These are phyloP conservation scores for Dothideomycetes sp. DNA, from an alignment of 2,329 filamentous ascomycete genomes.

Conservation along the genomic window DNA sequence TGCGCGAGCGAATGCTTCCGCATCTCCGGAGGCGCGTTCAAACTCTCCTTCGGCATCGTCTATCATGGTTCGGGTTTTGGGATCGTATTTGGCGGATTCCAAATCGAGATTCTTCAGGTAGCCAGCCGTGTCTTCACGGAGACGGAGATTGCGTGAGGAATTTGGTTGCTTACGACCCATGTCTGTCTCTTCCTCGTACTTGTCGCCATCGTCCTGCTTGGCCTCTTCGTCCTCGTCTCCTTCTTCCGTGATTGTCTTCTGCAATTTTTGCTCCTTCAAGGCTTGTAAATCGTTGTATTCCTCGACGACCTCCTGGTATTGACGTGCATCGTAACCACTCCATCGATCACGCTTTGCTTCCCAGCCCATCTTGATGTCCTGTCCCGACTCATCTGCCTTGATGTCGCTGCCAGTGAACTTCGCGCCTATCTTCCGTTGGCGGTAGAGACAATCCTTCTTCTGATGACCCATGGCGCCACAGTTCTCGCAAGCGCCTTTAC, in stretches of 20 bases:
- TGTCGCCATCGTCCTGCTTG: constrained; percentile 46
- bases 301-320: constrained; percentile 80
- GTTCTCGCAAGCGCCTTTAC: constrained; percentile 97
- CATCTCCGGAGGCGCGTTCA: constrained; percentile 78
- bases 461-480: constrained; percentile 97
- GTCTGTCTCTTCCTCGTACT: constrained; percentile 88
- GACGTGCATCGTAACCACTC: constrained; percentile 90
- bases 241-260: constrained; percentile 24
- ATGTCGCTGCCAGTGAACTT: constrained; percentile 91
- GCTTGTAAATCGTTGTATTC: constrained; percentile 82
- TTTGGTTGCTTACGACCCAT: constrained; percentile 93
- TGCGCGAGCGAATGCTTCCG: constrained; percentile 82
- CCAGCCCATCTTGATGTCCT: constrained; percentile 83
- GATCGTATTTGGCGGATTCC: constrained; percentile 95
- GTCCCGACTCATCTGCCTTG: constrained; percentile 78
- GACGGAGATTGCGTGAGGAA: constrained; percentile 77
- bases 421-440: constrained; percentile 80
- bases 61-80: constrained; percentile 86
- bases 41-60: constrained; percentile 93
- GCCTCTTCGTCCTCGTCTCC: constrained; percentile 35
- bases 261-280: constrained; percentile 42
- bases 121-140: constrained; percentile 94
- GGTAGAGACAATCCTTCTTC: constrained; percentile 81
- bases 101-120: constrained; percentile 91
- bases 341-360: constrained; percentile 96